Base-by-base conservation (phyloP, 2,329 filamentous ascomycete genomes). In the Neoscytalidium dimidiatum region DNA sequence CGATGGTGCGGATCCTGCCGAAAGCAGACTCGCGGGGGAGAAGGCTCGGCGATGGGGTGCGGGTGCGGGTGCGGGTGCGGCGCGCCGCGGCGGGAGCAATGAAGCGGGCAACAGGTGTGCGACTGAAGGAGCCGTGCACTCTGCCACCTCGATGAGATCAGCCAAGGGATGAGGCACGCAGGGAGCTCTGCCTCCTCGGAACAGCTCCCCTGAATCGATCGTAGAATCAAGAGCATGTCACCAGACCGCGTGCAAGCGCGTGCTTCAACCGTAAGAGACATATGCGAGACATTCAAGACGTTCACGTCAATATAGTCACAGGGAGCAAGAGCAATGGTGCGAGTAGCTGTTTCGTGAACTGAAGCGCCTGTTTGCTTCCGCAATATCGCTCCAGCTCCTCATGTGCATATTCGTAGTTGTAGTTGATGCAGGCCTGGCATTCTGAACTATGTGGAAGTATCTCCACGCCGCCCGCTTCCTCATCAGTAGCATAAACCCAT, bases 401-500 rank as follows among this genome's bases (percentile, higher is more conserved):
- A 53, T 19, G 11, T 43, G 8, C 2, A 29, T 13, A 26, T 17
- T n/a, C 38, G 38, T 41, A 17, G 8, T 17, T 31, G 9, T 49
- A 13, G 23, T n/a, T 49, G 46, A 49, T 14, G 46, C 26, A 21
- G 46, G 38, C 38, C 38, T 49, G 26, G 46, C 46, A 49, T 49
- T 49, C 23, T 49, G 38, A 21, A 23, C 53, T 43, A 58, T 29
- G 38, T 19, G 26, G 38, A 57, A 17, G 3, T 41, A 58, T 19
- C 41, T 7, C 43, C 53, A 43, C 38, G 38, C 38, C 41, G 17
- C 26, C 56, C 28, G 26, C 28, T 29, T 28, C 43, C 23, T 60
- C 43, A 14, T 44, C n/a, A 44, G 31, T n/a, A 21, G 28, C 56
- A 60, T 60, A 26, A 60, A 60, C 28, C 56, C 56, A 60, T 60